These are phyloP conservation scores for Thozetella sp. DNA, from an alignment of 495 filamentous ascomycete genomes.

Conservation along the genomic window DNA sequence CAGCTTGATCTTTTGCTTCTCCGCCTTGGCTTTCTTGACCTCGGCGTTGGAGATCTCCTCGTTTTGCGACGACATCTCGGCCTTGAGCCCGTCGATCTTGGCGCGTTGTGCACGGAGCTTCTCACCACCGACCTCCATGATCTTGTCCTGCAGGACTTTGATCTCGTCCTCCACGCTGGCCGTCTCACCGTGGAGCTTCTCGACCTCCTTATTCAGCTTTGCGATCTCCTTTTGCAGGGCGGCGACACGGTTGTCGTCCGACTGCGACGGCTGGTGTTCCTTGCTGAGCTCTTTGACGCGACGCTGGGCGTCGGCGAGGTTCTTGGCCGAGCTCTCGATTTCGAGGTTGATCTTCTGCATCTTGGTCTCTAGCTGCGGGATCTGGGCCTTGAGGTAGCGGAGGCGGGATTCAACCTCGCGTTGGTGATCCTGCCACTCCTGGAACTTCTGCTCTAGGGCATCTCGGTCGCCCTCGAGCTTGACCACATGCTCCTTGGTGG, in stretches of 20 bases:
- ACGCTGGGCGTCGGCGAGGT: constrained; percentile 80
- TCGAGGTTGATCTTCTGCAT: constrained; percentile 93
- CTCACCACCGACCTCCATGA: constrained; percentile 97
- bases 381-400: constrained; percentile 73
- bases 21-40: constrained; percentile 82
- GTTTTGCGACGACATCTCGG: constrained; percentile 77
- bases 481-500: constrained; percentile 80
- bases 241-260: constrained; percentile 71
- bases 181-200: constrained; percentile 79
- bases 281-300: constrained; percentile 79
- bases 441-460: constrained; percentile 75
- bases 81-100: constrained; percentile 89
- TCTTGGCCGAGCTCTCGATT: constrained; percentile 81
- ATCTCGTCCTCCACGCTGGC: constrained; percentile 89
- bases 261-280: constrained; percentile 76
- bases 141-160: constrained; percentile 87
- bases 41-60: constrained; percentile 85
- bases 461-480: constrained; percentile 89
- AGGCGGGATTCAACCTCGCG: constrained; percentile 73
- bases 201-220: constrained; percentile 74
- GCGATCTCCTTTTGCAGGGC: constrained; percentile 76
- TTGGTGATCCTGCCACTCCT: constrained; percentile 78
- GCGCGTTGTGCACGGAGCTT: constrained; percentile 87
- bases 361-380: constrained; percentile 83
- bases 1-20: constrained; percentile 88